Conservation (phyloP, 345 rosid species). For the Conringia planisiliqua region DNA sequence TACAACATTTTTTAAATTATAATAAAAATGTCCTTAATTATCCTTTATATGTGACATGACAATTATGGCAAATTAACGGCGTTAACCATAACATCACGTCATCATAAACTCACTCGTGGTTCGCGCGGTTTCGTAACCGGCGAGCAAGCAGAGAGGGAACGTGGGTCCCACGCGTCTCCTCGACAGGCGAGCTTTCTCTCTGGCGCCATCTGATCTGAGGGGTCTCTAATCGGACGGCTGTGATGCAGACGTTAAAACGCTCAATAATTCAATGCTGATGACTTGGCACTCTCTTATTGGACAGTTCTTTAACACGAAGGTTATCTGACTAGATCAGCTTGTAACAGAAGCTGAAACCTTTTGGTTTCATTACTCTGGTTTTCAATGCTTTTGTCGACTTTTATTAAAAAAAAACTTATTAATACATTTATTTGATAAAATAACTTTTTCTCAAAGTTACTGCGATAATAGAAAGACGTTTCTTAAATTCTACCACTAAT, state of each 20-base stretch:
- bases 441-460: background rate
- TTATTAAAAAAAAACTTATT: background rate
- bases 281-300: constrained; percentile 4
- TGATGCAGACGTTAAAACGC: constrained; percentile 10
- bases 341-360: background rate
- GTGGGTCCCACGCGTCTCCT: constrained; percentile 27
- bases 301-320: background rate
- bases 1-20: background rate
- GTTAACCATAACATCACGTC: constrained; percentile 24
- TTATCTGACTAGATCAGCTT: constrained; percentile 16
- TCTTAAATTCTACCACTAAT: too few relatives aligned
- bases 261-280: background rate
- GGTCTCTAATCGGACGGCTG: constrained; percentile 15
- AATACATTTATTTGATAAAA: background rate
- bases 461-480: background rate
- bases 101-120: constrained; percentile 4
- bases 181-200: background rate
- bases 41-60: constrained; percentile 17
- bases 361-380: background rate
- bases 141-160: background rate
- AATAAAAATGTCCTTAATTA: background rate
- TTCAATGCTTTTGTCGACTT: background rate
- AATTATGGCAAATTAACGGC: constrained; percentile 27
- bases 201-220: constrained; percentile 9
- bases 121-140: constrained; percentile 33